Percentiles rank a stretch among this genome's conserved stretches.
Conservation (phyloP, 1,284 basidiomycete genomes). For the Rhizoctonia solani region DNA sequence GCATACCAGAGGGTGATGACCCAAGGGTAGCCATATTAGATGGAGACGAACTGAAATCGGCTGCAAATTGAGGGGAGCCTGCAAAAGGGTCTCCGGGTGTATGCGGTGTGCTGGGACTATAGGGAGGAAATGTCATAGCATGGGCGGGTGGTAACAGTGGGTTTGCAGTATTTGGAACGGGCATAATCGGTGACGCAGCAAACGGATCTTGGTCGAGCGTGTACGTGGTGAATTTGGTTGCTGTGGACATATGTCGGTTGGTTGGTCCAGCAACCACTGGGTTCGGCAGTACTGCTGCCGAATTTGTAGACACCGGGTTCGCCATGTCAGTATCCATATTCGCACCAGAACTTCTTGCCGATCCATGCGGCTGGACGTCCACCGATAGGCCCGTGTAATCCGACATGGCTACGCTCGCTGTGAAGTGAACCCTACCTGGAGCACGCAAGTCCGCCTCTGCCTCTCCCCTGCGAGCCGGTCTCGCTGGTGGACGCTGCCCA, state of each 20-base stretch:
- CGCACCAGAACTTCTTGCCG: neutral
- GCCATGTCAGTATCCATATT: too few relatives aligned
- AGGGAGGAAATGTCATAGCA: neutral
- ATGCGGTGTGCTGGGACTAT: neutral
- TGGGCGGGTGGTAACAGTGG: neutral
- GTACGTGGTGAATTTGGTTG: too few relatives aligned
- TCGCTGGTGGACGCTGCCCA: neutral
- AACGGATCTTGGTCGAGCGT: neutral
- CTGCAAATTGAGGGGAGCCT: neutral
- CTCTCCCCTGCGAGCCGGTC: neutral
- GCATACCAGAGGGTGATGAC: too few relatives aligned
- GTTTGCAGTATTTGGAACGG: neutral
- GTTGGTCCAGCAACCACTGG: too few relatives aligned
- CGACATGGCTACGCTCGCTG: neutral
- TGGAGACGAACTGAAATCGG: neutral
- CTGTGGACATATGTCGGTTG: too few relatives aligned
- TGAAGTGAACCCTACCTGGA: neutral
- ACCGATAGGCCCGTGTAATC: neutral
- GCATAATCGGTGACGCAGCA: too few relatives aligned
- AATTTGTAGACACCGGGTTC: neutral
- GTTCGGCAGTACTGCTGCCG: too few relatives aligned
- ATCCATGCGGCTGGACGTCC: neutral
- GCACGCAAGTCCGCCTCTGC: neutral
- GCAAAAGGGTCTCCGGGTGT: neutral
- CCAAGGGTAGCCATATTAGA: neutral